Conservation (phyloP, 257 asterid species). For the Solanum dulcamara region DNA sequence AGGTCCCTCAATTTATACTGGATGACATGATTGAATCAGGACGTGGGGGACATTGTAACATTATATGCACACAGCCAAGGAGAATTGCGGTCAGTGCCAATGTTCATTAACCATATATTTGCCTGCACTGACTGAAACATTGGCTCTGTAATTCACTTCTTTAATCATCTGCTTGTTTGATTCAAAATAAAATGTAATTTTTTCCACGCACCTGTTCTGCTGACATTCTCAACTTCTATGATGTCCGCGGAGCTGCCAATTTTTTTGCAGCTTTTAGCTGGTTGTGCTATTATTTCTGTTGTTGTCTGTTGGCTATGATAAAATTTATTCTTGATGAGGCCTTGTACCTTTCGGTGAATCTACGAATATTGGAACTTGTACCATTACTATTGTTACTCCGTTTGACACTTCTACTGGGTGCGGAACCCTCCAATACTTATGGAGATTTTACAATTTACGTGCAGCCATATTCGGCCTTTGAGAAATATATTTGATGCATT, state of each 20-base stretch:
- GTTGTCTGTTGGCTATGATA: background rate
- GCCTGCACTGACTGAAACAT: background rate
- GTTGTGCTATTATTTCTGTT: background rate
- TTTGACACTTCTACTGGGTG: background rate
- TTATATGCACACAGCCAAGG: constrained; percentile 97
- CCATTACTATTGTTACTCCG: background rate
- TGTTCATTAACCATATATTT: background rate
- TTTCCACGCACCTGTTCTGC: background rate
- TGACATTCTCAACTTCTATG: background rate
- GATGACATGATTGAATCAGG: constrained; percentile 94
- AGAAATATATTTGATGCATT: background rate
- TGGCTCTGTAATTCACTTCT: background rate
- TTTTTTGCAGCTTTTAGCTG: background rate
- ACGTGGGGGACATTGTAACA: constrained; percentile 68
- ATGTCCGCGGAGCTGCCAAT: background rate
- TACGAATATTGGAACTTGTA: too few relatives aligned
- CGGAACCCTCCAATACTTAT: background rate
- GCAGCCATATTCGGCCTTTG: background rate
- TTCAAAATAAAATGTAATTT: background rate
- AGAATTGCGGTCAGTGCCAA: constrained; percentile 52
- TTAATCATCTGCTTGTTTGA: background rate
- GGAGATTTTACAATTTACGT: background rate
- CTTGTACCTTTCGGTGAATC: background rate
- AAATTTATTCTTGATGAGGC: background rate
- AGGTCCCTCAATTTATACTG: constrained; percentile 97